Percentiles rank a stretch among this genome's conserved stretches.
Conservation (phyloP, 108 stramenopile genomes). For the Bacterosira constricta region DNA sequence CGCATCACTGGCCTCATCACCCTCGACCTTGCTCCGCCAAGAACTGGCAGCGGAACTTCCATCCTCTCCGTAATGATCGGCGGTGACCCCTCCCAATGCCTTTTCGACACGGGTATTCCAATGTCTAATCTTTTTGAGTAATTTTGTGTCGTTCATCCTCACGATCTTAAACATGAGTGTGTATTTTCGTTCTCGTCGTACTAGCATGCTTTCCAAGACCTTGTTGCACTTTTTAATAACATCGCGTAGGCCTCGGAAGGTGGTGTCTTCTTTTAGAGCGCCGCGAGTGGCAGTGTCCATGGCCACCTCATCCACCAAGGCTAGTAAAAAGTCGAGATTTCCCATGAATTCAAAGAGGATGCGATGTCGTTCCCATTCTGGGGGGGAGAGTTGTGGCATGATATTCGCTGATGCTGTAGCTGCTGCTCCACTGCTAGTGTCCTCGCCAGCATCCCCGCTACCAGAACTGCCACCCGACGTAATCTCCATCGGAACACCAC, state of each 20-base stretch:
- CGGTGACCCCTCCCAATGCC: conserved; percentile 77
- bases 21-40: conserved; percentile 14
- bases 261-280: conserved; percentile 83
- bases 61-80: conserved; percentile 17
- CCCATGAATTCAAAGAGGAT: conserved; percentile 82
- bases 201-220: conserved; percentile 82
- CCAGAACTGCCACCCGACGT: not conserved
- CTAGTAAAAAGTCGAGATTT: conserved; percentile 82
- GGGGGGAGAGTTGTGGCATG: conserved; percentile 7
- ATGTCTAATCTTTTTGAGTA: conserved; percentile 66
- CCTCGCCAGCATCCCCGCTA: conserved; percentile 20
- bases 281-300: conserved; percentile 86
- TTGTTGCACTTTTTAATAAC: conserved; percentile 89
- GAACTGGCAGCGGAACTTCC: conserved; percentile 3
- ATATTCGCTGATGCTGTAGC: not conserved
- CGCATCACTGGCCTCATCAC: conserved; percentile 16
- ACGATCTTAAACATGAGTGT: conserved; percentile 80
- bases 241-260: conserved; percentile 82
- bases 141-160: conserved; percentile 52
- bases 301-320: conserved; percentile 84
- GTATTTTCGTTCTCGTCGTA: conserved; percentile 76
- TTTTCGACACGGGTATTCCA: conserved; percentile 88
- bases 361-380: conserved; percentile 47
- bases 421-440: not conserved
- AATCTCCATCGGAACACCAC: not conserved